Evolutionary conservation across 768 basidiomycete species (phyloP).

Genomic region (Boletus edulis): DNA sequence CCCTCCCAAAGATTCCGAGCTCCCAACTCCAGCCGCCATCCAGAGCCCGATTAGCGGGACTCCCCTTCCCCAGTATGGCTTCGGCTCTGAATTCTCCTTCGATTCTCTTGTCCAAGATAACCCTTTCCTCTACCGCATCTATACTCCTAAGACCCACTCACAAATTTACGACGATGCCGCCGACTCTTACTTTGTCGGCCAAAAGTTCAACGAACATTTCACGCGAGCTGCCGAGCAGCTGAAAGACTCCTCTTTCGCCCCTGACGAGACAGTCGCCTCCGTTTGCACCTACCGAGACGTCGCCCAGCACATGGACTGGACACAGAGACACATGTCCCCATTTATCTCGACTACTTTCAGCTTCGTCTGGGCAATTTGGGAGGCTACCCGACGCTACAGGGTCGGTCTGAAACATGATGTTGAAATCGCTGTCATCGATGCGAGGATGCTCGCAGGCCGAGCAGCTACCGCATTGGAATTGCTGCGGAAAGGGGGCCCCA

Average conservation of each 20-base stretch:
- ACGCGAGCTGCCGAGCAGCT: conserved; percentile 39
- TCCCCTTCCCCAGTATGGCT: conserved; percentile 70
- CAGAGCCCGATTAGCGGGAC: conserved; percentile 22
- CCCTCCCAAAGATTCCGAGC: conserved; percentile 15
- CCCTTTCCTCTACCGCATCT: conserved; percentile 76
- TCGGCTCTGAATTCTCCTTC: conserved; percentile 62
- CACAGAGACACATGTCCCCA: conserved; percentile 64
- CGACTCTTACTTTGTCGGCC: conserved; percentile 68
- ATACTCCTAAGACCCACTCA: conserved; percentile 66
- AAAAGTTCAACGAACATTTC: conserved; percentile 52
- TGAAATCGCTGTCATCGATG: conserved; percentile 78
- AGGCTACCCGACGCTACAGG: conserved; percentile 73
- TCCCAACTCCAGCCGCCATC: conserved; percentile 6
- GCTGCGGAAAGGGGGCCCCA: conserved; percentile 47
- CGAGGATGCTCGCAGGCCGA: conserved; percentile 51
- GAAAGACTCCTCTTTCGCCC: conserved; percentile 28
- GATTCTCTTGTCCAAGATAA: conserved; percentile 59
- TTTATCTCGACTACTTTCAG: conserved; percentile 79
- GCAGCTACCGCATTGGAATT: conserved; percentile 67
- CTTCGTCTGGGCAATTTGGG: conserved; percentile 82
- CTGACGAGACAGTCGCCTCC: conserved; percentile 29
- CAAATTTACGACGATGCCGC: conserved; percentile 46
- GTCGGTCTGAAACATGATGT: conserved; percentile 70
- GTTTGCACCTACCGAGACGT: conserved; percentile 57
- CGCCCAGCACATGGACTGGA: conserved; percentile 73